phyloP scores from a whole-genome alignment of 2,329 filamentous ascomycete genomes.

The Exophiala mesophila region DNA sequence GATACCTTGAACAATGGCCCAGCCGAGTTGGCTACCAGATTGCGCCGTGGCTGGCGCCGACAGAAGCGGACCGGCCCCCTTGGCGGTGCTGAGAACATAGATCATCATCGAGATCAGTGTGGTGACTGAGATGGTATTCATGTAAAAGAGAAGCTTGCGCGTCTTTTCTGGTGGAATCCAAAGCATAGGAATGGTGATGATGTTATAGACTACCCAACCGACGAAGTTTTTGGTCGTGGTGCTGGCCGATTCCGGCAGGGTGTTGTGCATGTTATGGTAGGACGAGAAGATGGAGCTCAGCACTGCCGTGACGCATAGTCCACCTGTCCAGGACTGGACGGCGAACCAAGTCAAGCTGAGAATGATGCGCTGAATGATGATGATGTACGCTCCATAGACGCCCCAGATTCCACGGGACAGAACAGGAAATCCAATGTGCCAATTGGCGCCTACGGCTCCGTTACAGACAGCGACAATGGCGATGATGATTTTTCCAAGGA shows the following conservation, averaged over 20 bases:
- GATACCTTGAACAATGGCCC: conserved; percentile 25
- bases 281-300: conserved; percentile 33
- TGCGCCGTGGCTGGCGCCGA: conserved; percentile 19
- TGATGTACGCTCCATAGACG: conserved; percentile 39
- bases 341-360: conserved; percentile 33
- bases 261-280: conserved; percentile 35
- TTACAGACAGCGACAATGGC: conserved; percentile 34
- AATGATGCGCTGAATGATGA: conserved; percentile 39
- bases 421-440: conserved; percentile 43
- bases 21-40: conserved; percentile 18
- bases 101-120: conserved; percentile 28
- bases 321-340: conserved; percentile 36
- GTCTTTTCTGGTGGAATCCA: conserved; percentile 42
- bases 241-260: conserved; percentile 30
- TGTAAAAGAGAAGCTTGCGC: conserved; percentile 29
- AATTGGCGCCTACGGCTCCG: conserved; percentile 36
- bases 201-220: conserved; percentile 32
- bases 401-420: conserved; percentile 40
- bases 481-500: conserved; percentile 38
- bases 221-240: conserved; percentile 36
- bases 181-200: conserved; percentile 31
- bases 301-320: conserved; percentile 31
- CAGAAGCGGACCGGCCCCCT: conserved; percentile 31
- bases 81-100: conserved; percentile 33
- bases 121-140: conserved; percentile 28